Base-by-base conservation (phyloP, 495 filamentous ascomycete genomes). In the Hypoxylon fuscum region DNA sequence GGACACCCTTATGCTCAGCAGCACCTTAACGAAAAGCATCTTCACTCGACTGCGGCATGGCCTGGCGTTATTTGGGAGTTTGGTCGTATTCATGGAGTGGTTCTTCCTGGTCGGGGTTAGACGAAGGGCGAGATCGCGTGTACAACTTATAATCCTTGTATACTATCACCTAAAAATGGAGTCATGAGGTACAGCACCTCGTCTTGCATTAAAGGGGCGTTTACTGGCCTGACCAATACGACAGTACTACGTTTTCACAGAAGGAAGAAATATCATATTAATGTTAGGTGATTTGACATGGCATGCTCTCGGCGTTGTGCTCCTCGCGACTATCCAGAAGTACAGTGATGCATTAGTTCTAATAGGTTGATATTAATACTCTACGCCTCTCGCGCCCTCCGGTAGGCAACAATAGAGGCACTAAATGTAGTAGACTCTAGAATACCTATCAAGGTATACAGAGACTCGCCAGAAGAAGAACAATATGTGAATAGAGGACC, bases 31-130 rank as follows among this genome's bases (percentile, higher is more conserved):
- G 41, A 62, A 71, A 68, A 68, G 67, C 64, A 75, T 79, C 77
- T 79, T 78, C 76, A 78, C 76, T 78, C 77, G 76, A 78, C 66
- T 74, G 70, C 65, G 62, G 75, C 76, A 76, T 77, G 76, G 77
- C 74, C 62, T 68, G 77, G 77, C 76, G 77, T 79, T 79, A 55
- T 46, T 51, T 35, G 53, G 67, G 67, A 59, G 50, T 72, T 68
- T 59, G 42, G 17, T 55, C 31, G 25, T 49, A 53, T 62, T 67
- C 43, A 64, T 34, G 59, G 51, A 41, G 17, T 29, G 42, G 41
- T 50, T 14, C 21, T 25, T 44, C 53, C 61, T 18, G 22, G 55
- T 48, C 41, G 41, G 54, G 23, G 18, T 42, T 40, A 25, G 42
- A 56, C 34, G 32, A 60, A 41, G 51, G 45, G 34, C 45, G 40